phyloP scores from a whole-genome alignment of 2,329 filamentous ascomycete species.

The Sporothrix mexicana region DNA sequence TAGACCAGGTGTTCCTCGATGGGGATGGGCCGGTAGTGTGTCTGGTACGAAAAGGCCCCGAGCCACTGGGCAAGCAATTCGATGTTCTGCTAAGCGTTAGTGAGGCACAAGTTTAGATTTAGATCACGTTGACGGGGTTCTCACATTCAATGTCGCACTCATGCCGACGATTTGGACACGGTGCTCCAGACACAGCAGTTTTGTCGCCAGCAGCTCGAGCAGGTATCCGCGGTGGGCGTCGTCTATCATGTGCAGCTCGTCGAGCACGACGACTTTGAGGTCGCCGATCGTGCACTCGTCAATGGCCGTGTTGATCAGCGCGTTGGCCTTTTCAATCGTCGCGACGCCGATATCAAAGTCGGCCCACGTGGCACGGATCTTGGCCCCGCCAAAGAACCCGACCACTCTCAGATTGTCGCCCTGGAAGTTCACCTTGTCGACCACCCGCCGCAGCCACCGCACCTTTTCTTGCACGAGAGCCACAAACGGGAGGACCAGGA shows the following conservation, averaged over 20 bases:
- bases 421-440: conserved; percentile 59
- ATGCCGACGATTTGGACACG: conserved; percentile 75
- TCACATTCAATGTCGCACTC: conserved; percentile 74
- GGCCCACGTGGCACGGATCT: conserved; percentile 68
- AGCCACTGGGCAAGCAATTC: conserved; percentile 73
- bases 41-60: conserved; percentile 72
- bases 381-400: conserved; percentile 77
- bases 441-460: conserved; percentile 71
- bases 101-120: background rate
- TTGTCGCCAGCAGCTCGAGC: conserved; percentile 75
- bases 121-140: background rate
- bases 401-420: conserved; percentile 67
- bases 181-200: conserved; percentile 71
- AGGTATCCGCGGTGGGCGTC: conserved; percentile 78
- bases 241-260: conserved; percentile 83
- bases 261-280: conserved; percentile 71
- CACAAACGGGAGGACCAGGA: conserved; percentile 77
- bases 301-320: conserved; percentile 74
- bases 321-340: conserved; percentile 82
- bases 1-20: conserved; percentile 77
- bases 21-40: conserved; percentile 74
- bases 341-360: conserved; percentile 81
- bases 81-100: conserved; percentile 61
- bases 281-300: conserved; percentile 70
- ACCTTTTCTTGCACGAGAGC: conserved; percentile 81